A percentile compares a stretch with the other conserved stretches of the same genome.
Evolutionary conservation across 805 yeast genomes (phyloP).

Genomic region (Metschnikowia shivogae): DNA sequence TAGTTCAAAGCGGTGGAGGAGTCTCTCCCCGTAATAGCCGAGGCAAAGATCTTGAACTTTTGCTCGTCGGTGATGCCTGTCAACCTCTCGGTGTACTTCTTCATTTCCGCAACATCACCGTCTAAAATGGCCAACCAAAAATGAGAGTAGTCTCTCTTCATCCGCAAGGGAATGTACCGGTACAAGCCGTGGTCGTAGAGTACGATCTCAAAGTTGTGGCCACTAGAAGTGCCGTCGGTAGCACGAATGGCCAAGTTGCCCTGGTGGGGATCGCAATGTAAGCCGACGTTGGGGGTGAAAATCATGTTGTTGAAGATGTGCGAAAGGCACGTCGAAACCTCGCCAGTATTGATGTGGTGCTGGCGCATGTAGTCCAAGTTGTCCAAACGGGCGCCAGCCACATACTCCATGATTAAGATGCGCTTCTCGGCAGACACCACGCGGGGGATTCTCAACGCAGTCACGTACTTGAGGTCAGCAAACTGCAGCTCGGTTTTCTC

Average conservation of each 20-base stretch:
- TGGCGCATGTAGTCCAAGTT: conserved; percentile 59
- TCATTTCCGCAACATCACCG: conserved; percentile 62
- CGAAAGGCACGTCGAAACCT: conserved; percentile 80
- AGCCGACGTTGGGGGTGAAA: conserved; percentile 83
- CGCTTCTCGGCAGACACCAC: conserved; percentile 64
- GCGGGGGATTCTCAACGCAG: conserved; percentile 79
- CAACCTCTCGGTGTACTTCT: conserved; percentile 66
- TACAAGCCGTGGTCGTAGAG: conserved; percentile 95
- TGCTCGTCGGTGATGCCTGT: conserved; percentile 76
- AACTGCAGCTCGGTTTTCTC: conserved; percentile 66
- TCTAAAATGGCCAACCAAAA: conserved; percentile 91
- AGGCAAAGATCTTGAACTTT: conserved; percentile 74
- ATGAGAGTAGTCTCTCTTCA: conserved; percentile 79
- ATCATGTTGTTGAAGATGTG: conserved; percentile 94
- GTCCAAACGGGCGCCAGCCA: conserved; percentile 81
- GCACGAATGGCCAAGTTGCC: conserved; percentile 85
- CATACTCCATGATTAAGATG: conserved; percentile 81
- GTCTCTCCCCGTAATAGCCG: conserved; percentile 94
- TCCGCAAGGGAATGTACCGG: conserved; percentile 70
- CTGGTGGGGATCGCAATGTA: conserved; percentile 98
- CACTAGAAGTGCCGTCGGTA: conserved; percentile 19
- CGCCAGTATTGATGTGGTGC: conserved; percentile 64
- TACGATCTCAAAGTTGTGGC: conserved; percentile 84
- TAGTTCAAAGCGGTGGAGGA: conserved; percentile 68
- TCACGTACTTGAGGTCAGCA: conserved; percentile 45